Base-by-base conservation (phyloP, 2,329 filamentous ascomycete genomes). In the Aaosphaeria pasadenensis region DNA sequence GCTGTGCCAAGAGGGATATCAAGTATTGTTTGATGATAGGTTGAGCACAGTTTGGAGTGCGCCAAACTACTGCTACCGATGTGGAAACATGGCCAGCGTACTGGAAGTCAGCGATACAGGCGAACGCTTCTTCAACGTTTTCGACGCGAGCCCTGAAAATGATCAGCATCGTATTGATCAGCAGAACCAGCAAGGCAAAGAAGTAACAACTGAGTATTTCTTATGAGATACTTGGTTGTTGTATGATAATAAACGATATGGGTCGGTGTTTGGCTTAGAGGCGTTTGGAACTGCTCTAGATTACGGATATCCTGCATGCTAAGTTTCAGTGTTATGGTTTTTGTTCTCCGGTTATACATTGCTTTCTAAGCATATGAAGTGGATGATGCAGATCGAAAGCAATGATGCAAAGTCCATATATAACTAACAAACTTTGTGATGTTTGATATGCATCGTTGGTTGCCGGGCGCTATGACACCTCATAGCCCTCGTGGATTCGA, bases 1-100 rank as follows among this genome's bases (percentile, higher is more conserved):
- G 75, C 82, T 99, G 4, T 99, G 94, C 70, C 94, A 99, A 71
- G 94, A 99, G 74, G 94, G 94, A 1, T 99, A 92, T 71, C 94
- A 97, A 74, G 88, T 97, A 42, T 82, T 99, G 11, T 99, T 96
- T 70, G 92, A 97, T 63, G 92, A 97, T 71, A 83, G 87, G 11
- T 75, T 99, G 35, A 96, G 90, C 70, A 99, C 94, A 1, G 94
- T 99, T 5, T 99, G 94, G 94, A 96, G 91, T 68, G 70, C 70
- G 17, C 70, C 70, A 7, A 73, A 95, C 63, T 95, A 95, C 73
- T 95, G 89, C 73, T 96, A 96, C 70, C 81, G 91, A 33, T 99
- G 94, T 73, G 94, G 94, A 42, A 99, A 99, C 70, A 86, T 97
- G 82, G 94, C 94, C 6, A 96, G 91, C 71, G 94, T 99, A 41